phyloP scores from a whole-genome alignment of 106 monocot genomes.

The Triglochin maritima region DNA sequence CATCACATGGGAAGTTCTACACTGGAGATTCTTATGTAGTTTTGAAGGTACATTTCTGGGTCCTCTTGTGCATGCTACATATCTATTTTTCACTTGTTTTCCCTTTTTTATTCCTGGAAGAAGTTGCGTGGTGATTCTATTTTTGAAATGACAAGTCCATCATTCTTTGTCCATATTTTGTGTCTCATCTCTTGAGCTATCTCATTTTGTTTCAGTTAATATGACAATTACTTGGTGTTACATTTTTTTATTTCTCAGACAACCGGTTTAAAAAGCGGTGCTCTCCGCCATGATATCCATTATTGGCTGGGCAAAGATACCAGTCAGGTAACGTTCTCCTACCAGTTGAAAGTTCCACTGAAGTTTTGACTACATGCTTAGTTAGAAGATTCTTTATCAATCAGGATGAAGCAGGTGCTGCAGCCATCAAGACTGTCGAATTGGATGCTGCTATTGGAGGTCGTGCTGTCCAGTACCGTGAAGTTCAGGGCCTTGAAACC shows the following conservation, averaged over 20 bases:
- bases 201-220: neutral
- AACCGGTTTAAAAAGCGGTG: constrained; percentile 35
- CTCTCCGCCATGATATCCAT: constrained; percentile 34
- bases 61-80: neutral
- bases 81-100: too few relatives aligned
- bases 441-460: constrained; percentile 54
- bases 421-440: constrained; percentile 54
- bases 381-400: neutral
- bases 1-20: constrained; percentile 66
- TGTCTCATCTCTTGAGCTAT: too few relatives aligned
- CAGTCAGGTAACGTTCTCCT: constrained; percentile 24
- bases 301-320: constrained; percentile 47
- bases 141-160: neutral
- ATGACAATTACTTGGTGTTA: neutral
- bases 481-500: constrained; percentile 47
- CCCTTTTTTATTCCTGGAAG: too few relatives aligned
- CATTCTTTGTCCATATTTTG: neutral
- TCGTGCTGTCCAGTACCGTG: constrained; percentile 57
- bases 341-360: neutral
- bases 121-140: too few relatives aligned
- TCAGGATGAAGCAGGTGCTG: constrained; percentile 58
- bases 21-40: constrained; percentile 75
- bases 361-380: too few relatives aligned
- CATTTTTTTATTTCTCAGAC: constrained; percentile 9
- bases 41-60: constrained; percentile 38